These are phyloP conservation scores for Triticum timopheevii DNA, from an alignment of 176 grass and related monocot genomes.

Conservation along the genomic window DNA sequence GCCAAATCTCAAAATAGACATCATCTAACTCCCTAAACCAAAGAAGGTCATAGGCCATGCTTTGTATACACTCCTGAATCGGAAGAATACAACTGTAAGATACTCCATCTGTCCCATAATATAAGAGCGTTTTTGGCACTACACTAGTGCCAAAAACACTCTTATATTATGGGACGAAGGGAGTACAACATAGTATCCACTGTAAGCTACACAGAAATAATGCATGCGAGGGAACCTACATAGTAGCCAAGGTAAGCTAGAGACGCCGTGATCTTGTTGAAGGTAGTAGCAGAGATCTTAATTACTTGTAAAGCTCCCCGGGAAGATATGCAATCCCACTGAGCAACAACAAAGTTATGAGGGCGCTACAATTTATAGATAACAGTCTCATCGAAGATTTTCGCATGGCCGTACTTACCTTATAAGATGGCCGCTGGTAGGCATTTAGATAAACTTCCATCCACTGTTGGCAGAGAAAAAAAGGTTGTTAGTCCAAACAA, in stretches of 20 bases:
- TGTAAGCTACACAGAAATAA: not conserved
- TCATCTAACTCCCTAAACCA: not conserved
- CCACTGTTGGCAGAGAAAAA: not conserved
- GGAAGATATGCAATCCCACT: not conserved
- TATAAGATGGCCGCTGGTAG: not conserved
- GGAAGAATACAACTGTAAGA: not conserved
- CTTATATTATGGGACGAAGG: no score
- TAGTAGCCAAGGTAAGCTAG: not conserved
- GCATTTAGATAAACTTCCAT: not conserved
- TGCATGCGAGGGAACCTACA: not conserved
- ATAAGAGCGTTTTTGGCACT: no score
- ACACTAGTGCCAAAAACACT: no score
- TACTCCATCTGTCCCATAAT: not conserved
- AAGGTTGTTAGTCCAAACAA: not conserved
- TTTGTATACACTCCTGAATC: not conserved
- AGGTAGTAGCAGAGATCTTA: not conserved
- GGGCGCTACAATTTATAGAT: not conserved
- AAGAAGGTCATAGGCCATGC: not conserved
- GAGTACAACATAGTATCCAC: not conserved
- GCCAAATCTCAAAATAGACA: constrained; percentile 7
- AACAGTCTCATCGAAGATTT: not conserved
- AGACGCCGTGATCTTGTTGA: not conserved
- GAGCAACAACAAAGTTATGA: not conserved
- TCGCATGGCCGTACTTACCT: not conserved
- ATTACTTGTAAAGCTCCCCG: not conserved